Percentiles rank a stretch among this genome's conserved stretches.
Conservation (phyloP, 176 grass and related monocot species). For the Coix lacrymajobi region DNA sequence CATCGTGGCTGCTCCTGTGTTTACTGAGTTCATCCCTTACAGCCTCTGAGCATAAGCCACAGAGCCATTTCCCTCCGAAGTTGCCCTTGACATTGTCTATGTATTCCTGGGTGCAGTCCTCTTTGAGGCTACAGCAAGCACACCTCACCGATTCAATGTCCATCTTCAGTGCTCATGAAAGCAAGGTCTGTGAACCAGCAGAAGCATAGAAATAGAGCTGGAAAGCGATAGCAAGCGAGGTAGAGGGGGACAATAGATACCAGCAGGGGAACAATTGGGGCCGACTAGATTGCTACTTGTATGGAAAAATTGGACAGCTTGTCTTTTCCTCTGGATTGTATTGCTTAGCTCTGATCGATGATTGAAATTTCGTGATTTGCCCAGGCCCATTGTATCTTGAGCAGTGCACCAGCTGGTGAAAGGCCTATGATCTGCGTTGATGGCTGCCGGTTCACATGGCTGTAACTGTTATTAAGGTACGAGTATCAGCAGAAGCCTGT, state of each 20-base stretch:
- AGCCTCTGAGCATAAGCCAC: slow-evolving; percentile 58
- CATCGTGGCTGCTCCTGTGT: slow-evolving; percentile 8
- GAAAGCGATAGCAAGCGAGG: not conserved
- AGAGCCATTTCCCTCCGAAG: slow-evolving; percentile 68
- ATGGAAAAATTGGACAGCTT: slow-evolving; percentile 15
- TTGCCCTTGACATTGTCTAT: slow-evolving; percentile 42
- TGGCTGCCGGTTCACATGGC: slow-evolving; percentile 37
- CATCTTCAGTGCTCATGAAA: slow-evolving; percentile 30
- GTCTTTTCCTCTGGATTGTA: slow-evolving; percentile 17
- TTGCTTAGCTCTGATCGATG: slow-evolving; percentile 26
- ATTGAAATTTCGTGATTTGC: slow-evolving; percentile 35
- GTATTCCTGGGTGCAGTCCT: slow-evolving; percentile 68
- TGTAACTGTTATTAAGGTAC: slow-evolving; percentile 19
- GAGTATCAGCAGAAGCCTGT: not conserved
- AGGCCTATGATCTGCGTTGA: slow-evolving; percentile 12
- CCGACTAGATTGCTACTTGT: slow-evolving; percentile 26
- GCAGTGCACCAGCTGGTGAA: slow-evolving; percentile 25
- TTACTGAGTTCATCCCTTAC: slow-evolving; percentile 37
- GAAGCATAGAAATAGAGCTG: slow-evolving; percentile 17
- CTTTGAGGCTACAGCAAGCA: slow-evolving; percentile 46
- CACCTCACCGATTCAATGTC: slow-evolving; percentile 46
- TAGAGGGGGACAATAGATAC: not conserved
- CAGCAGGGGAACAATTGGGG: slow-evolving; percentile 3
- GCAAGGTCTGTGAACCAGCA: not conserved
- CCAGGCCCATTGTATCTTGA: slow-evolving; percentile 39